phyloP scores from a whole-genome alignment of 768 basidiomycete genomes.

The button mushroom (Agaricus bisporus) region DNA sequence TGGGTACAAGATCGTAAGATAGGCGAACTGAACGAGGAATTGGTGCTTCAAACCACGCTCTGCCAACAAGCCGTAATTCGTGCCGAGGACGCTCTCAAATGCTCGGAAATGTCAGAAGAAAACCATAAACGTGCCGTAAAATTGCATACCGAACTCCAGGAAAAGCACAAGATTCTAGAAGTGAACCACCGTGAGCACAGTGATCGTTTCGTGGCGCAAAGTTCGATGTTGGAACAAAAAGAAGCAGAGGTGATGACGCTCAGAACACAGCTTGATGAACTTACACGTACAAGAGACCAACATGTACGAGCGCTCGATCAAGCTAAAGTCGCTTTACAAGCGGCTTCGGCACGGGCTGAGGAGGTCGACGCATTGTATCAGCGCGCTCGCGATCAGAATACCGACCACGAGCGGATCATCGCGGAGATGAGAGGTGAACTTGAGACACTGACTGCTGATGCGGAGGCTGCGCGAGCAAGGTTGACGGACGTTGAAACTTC shows the following conservation, averaged over 20 bases:
- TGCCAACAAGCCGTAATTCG: conserved; percentile 77
- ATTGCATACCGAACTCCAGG: conserved; percentile 67
- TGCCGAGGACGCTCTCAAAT: conserved; percentile 64
- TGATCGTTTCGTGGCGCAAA: conserved; percentile 67
- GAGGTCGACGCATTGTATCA: conserved; percentile 75
- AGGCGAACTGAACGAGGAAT: conserved; percentile 62
- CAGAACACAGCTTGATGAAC: conserved; percentile 65
- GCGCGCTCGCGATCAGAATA: conserved; percentile 63
- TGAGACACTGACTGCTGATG: conserved; percentile 68
- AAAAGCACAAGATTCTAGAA: conserved; percentile 54
- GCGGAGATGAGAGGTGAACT: conserved; percentile 77
- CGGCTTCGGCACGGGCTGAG: conserved; percentile 68
- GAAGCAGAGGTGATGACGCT: conserved; percentile 70
- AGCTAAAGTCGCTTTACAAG: conserved; percentile 67
- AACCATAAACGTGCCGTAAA: conserved; percentile 57
- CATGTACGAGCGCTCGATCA: conserved; percentile 88
- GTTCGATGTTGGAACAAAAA: conserved; percentile 67
- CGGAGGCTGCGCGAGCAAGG: conserved; percentile 58
- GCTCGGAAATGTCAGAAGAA: conserved; percentile 70
- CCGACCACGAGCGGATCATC: conserved; percentile 68
- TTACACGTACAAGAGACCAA: conserved; percentile 66
- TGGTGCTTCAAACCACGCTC: conserved; percentile 72
- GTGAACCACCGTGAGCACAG: conserved; percentile 66
- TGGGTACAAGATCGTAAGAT: conserved; percentile 64
- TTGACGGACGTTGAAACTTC: conserved; percentile 82